Base-by-base conservation (phyloP, 2,329 filamentous ascomycete species). In the Fusarium sp. region DNA sequence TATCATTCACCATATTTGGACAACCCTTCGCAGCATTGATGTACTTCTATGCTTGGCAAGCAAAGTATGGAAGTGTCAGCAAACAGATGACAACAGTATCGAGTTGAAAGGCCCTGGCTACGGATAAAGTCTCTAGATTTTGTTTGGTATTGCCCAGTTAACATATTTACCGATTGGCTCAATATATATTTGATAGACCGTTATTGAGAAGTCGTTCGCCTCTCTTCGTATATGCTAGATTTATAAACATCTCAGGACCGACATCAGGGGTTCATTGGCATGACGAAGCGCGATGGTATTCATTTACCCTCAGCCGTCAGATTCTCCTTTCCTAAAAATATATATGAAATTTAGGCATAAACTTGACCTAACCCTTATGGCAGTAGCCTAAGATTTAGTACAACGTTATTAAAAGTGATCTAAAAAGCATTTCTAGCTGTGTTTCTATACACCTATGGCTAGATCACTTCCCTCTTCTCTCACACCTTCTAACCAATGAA, bases 41-140 rank as follows among this genome's bases (percentile, higher is more conserved):
- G 80, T 99, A 99, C 81, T 99, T 98, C 81, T 98, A 98, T 80
- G 95, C 95, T 3, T 99, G 96, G 95, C 95, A 98, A 83, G 94
- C 94, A 61, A 98, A 98, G 84, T 98, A 97, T 80, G 96, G 96
- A 17, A 94, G 92, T 76, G 92, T 95, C 27, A 93, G 88, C 73
- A 85, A 83, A 73, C 79, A 80, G 55, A 72, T 79, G 71, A 65
- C 69, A 27, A 54, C 45, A 45, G 46, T 46, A n/a, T 49, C 52
- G 20, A 56, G 29, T 47, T 77, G 47, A 62, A 31, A 45, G 27
- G 17, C 31, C 18, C 46, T 59, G 20, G 33, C 22, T 14, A n/a
- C 27, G 38, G 39, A 35, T 31, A 22, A 38, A 50, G 39, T 42
- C 13, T 61, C 31, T 57, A 25, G 20, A 67, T 36, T 46, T 42